phyloP scores from a whole-genome alignment of 1,139 yeast genomes.

The Lodderomyces theae region DNA sequence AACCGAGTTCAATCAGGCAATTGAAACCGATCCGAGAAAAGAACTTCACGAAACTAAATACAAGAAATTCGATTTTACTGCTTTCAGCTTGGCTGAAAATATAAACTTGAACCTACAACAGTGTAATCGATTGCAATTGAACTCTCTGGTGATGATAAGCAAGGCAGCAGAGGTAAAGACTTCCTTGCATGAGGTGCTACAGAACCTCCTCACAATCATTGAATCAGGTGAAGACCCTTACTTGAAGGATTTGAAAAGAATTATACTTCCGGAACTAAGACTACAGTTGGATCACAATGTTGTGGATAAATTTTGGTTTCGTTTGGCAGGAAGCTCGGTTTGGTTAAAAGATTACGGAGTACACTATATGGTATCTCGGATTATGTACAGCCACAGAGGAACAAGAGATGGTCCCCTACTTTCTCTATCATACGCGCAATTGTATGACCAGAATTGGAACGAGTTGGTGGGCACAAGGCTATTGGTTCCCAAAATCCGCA shows the following conservation, averaged over 20 bases:
- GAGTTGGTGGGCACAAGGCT: slow-evolving; percentile 32
- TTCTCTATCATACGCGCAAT: slow-evolving; percentile 36
- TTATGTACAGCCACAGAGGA: slow-evolving; percentile 30
- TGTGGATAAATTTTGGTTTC: slow-evolving; percentile 33
- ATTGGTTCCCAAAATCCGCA: slow-evolving; percentile 29
- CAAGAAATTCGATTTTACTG: slow-evolving; percentile 16
- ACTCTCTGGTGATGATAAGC: slow-evolving; percentile 18
- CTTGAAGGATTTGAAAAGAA: slow-evolving; percentile 24
- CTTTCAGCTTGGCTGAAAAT: slow-evolving; percentile 16
- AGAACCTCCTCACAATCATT: slow-evolving; percentile 15
- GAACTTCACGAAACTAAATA: slow-evolving; percentile 13
- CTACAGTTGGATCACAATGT: slow-evolving; percentile 26
- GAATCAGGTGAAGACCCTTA: slow-evolving; percentile 19
- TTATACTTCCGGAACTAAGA: slow-evolving; percentile 21
- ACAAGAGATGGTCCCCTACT: slow-evolving; percentile 31
- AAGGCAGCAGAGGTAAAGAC: slow-evolving; percentile 21
- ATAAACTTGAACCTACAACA: slow-evolving; percentile 17
- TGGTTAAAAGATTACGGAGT: slow-evolving; percentile 42
- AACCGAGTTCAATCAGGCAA: slow-evolving; percentile 16
- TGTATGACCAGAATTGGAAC: slow-evolving; percentile 38
- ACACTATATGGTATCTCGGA: slow-evolving; percentile 35
- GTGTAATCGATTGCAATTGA: slow-evolving; percentile 18
- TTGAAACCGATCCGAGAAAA: slow-evolving; percentile 2
- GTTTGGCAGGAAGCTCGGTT: slow-evolving; percentile 39
- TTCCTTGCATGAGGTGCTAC: slow-evolving; percentile 19